Evolutionary conservation across 805 yeast species (phyloP).

Genomic region (Priceomyces melissophilus): DNA sequence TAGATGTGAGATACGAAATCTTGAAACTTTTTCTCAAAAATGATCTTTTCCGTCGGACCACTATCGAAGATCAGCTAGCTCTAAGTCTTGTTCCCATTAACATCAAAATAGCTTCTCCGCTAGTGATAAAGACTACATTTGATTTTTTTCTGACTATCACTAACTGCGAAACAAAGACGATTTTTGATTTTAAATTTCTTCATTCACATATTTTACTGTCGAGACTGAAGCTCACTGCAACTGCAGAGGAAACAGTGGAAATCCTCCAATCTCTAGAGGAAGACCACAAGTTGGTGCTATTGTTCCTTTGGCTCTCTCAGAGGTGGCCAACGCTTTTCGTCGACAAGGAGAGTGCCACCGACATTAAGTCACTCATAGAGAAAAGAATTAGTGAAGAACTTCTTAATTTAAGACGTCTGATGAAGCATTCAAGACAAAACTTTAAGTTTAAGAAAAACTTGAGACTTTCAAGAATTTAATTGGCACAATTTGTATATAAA

Average conservation of each 20-base stretch:
- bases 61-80: slow-evolving; percentile 55
- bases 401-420: slow-evolving; percentile 20
- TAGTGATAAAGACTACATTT: slow-evolving; percentile 43
- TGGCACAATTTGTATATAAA: background rate
- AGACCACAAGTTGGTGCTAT: slow-evolving; percentile 61
- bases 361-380: slow-evolving; percentile 69
- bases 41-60: slow-evolving; percentile 19
- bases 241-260: slow-evolving; percentile 17
- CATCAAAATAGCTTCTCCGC: slow-evolving; percentile 25
- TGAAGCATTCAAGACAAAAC: slow-evolving; percentile 9
- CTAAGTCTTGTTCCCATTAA: slow-evolving; percentile 63
- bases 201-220: slow-evolving; percentile 21
- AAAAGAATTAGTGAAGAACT: slow-evolving; percentile 52
- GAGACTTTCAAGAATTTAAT: too few species aligned
- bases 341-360: slow-evolving; percentile 70
- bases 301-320: slow-evolving; percentile 83
- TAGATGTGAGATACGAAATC: slow-evolving; percentile 35
- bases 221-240: slow-evolving; percentile 16
- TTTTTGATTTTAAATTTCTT: slow-evolving; percentile 48
- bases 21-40: slow-evolving; percentile 43
- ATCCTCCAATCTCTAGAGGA: slow-evolving; percentile 47
- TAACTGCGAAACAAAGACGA: slow-evolving; percentile 47
- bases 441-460: background rate
- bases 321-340: slow-evolving; percentile 80
- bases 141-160: slow-evolving; percentile 52